Percentiles rank a stretch among this genome's conserved stretches.
phyloP scores from a whole-genome alignment of 2,329 filamentous ascomycete genomes.

The Exophiala oligosperma region DNA sequence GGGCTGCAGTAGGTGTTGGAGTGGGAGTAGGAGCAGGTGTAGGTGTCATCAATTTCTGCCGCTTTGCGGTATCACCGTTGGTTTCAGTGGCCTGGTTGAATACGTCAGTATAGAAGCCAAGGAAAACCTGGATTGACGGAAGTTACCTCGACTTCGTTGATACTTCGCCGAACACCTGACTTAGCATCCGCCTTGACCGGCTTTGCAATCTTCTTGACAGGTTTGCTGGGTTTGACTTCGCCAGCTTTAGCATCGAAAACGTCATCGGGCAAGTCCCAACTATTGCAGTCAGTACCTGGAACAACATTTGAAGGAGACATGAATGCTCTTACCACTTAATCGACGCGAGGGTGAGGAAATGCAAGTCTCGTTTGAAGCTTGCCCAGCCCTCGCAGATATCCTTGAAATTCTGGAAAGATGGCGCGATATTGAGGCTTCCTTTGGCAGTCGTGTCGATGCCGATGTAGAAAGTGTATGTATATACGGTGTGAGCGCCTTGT shows the following conservation, averaged over 20 bases:
- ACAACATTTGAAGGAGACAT: background rate
- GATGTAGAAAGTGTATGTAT: conserved; percentile 92
- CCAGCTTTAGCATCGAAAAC: conserved; percentile 70
- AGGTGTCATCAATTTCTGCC: conserved; percentile 20
- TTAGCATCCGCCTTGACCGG: conserved; percentile 11
- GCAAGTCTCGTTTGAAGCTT: conserved; percentile 71
- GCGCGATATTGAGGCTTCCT: conserved; percentile 59
- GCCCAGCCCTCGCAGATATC: conserved; percentile 74
- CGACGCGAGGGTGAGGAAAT: conserved; percentile 78
- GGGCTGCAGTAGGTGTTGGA: conserved; percentile 20
- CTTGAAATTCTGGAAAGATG: conserved; percentile 84
- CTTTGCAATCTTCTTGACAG: conserved; percentile 50
- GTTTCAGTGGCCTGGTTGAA: conserved; percentile 8
- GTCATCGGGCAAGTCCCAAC: conserved; percentile 84
- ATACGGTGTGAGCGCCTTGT: conserved; percentile 58
- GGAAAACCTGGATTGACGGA: no score
- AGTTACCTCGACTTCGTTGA: conserved; percentile 23
- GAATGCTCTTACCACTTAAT: conserved; percentile 71
- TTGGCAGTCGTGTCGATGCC: conserved; percentile 54
- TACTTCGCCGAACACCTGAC: conserved; percentile 15
- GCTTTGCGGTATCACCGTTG: conserved; percentile 18
- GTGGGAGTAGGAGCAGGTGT: conserved; percentile 10
- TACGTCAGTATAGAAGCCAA: background rate
- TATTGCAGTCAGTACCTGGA: conserved; percentile 40
- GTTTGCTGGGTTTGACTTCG: conserved; percentile 67